Base-by-base conservation (phyloP, 306 rosid genomes). In the Dalbergia oliveri region DNA sequence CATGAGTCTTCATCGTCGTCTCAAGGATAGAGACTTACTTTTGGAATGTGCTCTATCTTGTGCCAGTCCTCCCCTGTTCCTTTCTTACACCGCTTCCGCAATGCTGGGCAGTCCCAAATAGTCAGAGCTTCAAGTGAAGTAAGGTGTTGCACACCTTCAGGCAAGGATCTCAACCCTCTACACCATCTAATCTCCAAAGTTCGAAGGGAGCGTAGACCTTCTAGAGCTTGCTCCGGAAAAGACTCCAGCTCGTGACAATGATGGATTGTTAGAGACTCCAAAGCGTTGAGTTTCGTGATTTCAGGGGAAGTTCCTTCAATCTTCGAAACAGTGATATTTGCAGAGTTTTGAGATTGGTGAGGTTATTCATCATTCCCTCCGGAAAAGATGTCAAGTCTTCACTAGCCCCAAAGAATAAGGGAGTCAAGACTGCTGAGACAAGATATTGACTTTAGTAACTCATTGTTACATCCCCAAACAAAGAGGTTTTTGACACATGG, bases 21-120 rank as follows among this genome's bases (percentile, higher is more conserved):
- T 21, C 1, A 1, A 21, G 23, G 23, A 21, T 21, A 21, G 23
- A 21, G 23, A 21, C 23, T 21, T 21, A 21, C 23, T 21, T 21
- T 21, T 21, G 23, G 23, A 69, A 69, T 8, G 8, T 69, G 75
- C 8, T 12, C 41, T 13, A 71, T 71, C 64, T 71, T 71, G 61
- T 53, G 63, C 64, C 76, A 53, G 4, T 71, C 77, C 9, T 57
- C 66, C 64, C 77, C 44, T 26, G 35, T 72, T 56, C 23, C 77
- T 14, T 39, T 7, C 8, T 18, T 6, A 23, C 54, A 56, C 47
- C 56, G 50, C 39, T 15, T 10, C 11, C 0, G 6, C 44, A 62
- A 31, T 33, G 67, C 23, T 35, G 39, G 39, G 39, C 39, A 35
- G 39, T 4, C 0, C 63, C 57, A 0, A 6, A 59, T 35, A 5